Base-by-base conservation (phyloP, 2,329 filamentous ascomycete genomes). In the Diplodia seriata region DNA sequence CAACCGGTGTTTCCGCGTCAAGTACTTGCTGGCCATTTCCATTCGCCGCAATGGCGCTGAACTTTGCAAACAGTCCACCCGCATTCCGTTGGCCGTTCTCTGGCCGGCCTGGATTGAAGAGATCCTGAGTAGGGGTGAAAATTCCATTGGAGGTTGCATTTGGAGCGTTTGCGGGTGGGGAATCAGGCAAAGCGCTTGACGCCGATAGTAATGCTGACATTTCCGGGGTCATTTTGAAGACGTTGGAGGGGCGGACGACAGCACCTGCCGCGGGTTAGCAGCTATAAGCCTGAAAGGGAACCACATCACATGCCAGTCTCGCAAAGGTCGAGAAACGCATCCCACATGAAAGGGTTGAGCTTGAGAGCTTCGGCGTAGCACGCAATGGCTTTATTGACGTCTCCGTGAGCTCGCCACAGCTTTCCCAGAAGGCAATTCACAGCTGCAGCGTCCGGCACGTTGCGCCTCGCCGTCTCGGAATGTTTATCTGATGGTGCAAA, bases 341-440 rank as follows among this genome's bases (percentile, higher is more conserved):
- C 95, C 95, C 95, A 99, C 87, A 97, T 95, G 79, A 98, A 94
- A 1, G 95, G 94, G 75, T 98, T 99, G 66, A 89, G 79, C 80
- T 94, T 96, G 73, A 99, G 82, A 6, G 94, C 89, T 69, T 96
- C 93, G 72, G 97, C 93, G 76, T 95, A 98, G 77, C 88, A 93
- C 71, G 91, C 87, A 18, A 94, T 89, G 8, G 95, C 94, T 78
- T 92, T 93, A 74, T 91, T 91, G 74, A 92, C 86, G 73, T 97
- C 87, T 70, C 86, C 91, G 73, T 95, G 90, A 2, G 87, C 92
- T 59, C 91, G 88, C 81, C 93, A 94, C 33, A 99, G 83, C 80
- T 96, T 97, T 31, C 93, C 95, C 36, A 97, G 84, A 47, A 99
- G 82, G 74, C 91, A 95, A 70, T 89, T 85, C n/a, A 94, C 87